These are phyloP conservation scores for Talaromyces funiculosus DNA, from an alignment of 2,329 filamentous ascomycete genomes.

Conservation along the genomic window DNA sequence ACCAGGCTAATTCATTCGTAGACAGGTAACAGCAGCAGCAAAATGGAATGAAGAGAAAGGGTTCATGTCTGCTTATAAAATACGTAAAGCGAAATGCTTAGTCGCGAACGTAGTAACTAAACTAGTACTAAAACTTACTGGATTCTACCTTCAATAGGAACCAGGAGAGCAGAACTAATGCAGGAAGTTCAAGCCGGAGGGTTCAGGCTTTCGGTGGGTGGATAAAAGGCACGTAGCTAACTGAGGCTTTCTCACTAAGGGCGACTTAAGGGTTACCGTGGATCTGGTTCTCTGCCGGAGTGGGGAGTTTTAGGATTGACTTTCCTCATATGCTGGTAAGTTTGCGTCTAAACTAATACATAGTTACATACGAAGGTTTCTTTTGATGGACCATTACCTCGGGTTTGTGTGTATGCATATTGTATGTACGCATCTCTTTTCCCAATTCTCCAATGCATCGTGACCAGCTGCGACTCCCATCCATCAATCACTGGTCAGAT, in stretches of 20 bases:
- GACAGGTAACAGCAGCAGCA: not conserved
- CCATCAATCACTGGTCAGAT: not conserved
- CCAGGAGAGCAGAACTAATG: conserved; percentile 1
- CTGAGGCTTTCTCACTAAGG: not conserved
- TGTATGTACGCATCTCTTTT: not conserved
- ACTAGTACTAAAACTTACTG: not conserved
- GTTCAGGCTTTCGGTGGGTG: not conserved
- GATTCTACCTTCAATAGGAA: not conserved
- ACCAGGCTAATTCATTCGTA: not conserved
- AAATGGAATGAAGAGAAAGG: not conserved
- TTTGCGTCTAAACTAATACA: not conserved
- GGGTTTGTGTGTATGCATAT: not conserved
- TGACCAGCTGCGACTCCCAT: not conserved
- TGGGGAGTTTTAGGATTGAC: not conserved
- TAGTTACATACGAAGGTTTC: not conserved
- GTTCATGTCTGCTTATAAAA: not conserved
- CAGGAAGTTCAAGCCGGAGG: not conserved
- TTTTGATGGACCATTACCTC: not conserved
- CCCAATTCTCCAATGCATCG: not conserved
- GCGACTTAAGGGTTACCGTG: conserved; percentile 10
- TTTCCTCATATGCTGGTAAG: not conserved
- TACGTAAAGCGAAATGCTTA: not conserved
- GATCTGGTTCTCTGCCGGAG: conserved; percentile 13
- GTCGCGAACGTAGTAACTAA: not conserved
- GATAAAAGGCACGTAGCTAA: not conserved